Percentiles rank a stretch among this genome's conserved stretches.
These are phyloP conservation scores for Podospora appendiculata DNA, from an alignment of 495 filamentous ascomycete species.

Conservation along the genomic window DNA sequence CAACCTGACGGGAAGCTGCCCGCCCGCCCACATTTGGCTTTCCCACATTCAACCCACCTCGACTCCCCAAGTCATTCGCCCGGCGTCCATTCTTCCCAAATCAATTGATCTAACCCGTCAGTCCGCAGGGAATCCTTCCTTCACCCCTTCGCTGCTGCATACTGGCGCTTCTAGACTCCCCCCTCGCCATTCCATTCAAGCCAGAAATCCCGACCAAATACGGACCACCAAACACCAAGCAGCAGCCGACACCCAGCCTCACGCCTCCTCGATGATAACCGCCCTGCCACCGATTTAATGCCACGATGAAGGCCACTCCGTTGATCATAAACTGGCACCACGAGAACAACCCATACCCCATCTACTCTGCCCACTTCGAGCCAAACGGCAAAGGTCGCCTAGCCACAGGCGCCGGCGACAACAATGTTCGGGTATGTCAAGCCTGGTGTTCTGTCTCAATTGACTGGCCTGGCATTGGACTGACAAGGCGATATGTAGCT, in stretches of 20 bases:
- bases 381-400: conserved; percentile 86
- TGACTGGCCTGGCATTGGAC: conserved; percentile 1
- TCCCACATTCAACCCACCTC: not conserved
- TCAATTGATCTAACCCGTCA: not conserved
- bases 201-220: too few species aligned
- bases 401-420: conserved; percentile 92
- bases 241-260: not conserved
- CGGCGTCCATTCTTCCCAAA: not conserved
- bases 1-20: too few species aligned
- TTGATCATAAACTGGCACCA: conserved; percentile 96
- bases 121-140: not conserved
- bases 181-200: too few species aligned
- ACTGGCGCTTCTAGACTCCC: not conserved
- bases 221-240: too few species aligned
- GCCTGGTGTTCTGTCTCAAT: not conserved
- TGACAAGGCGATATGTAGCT: conserved; percentile 41
- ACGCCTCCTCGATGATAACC: conserved; percentile 5
- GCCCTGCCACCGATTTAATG: conserved; percentile 6
- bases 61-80: not conserved
- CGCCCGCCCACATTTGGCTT: too few species aligned
- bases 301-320: conserved; percentile 80
- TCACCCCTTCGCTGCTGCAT: not conserved
- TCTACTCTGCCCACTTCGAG: conserved; percentile 95
- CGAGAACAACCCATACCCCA: conserved; percentile 76
- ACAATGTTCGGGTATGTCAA: conserved; percentile 80